Base-by-base conservation (phyloP, 345 rosid genomes). In the Citrus sp. region DNA sequence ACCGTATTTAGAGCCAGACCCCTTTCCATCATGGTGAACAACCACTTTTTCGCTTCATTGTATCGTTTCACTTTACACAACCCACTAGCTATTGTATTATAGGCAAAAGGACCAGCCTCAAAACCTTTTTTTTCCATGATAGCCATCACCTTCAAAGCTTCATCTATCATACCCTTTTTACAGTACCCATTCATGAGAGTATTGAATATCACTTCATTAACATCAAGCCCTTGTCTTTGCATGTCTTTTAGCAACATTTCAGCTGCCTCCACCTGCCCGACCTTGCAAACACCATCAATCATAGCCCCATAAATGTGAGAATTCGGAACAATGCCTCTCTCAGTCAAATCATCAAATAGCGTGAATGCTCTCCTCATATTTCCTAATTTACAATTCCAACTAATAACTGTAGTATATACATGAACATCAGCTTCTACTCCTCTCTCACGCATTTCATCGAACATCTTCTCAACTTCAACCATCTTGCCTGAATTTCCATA, bases 71-170 rank as follows among this genome's bases (percentile, higher is more conserved):
- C 68, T 82, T 84, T 87, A 77, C 86, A 81, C 59, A 91, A 81
- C 37, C 94, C 89, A 79, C 89, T 85, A 34, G 97, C 98, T 77
- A 93, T 84, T 0, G 80, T 86, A 83, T 88, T 95, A 66, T 84
- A 86, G 67, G 92, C 83, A 80, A 85, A 88, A 22, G 68, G 88
- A 91, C 93, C 97, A 62, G 80, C 81, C 82, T 86, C 58, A 70
- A 91, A 79, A 75, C 98, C 98, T 86, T 90, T 91, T 81, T 78
- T 88, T 88, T 89, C 89, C 99, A 95, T 87, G 74, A 84, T 81
- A 78, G 69, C 86, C 40, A 79, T 82, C 73, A 91, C 14, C 74
- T 38, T 27, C 42, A 69, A 79, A n/a, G 96, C 97, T 80, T 92
- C 92, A 83, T 93, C 92, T 54, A 95, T 81, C 92, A 86, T 86